Evolutionary conservation across 306 rosid species (phyloP).

Genomic region (Quercus suber): DNA sequence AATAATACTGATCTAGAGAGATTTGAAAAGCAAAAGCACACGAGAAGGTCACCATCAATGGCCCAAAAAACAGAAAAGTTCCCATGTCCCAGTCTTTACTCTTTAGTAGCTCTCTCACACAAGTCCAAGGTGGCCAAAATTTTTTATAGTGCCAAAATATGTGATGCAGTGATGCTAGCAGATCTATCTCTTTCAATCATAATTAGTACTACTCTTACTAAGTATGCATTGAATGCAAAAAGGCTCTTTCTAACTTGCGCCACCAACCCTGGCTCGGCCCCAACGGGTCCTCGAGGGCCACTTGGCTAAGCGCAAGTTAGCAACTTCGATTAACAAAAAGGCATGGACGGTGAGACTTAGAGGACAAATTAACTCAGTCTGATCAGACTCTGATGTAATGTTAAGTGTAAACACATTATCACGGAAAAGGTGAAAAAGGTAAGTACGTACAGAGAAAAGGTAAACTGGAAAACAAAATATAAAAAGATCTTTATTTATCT

Average conservation of each 20-base stretch:
- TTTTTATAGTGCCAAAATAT: background rate
- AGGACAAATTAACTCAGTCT: background rate
- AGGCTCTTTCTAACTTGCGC: background rate
- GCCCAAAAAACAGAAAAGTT: background rate
- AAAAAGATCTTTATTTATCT: no score
- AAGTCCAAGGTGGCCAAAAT: constrained; percentile 6
- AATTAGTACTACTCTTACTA: background rate
- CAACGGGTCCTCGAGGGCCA: background rate
- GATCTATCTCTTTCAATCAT: no score
- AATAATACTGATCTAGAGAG: no score
- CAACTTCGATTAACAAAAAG: background rate
- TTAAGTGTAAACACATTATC: no score
- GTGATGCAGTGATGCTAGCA: background rate
- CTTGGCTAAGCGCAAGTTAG: constrained; percentile 7
- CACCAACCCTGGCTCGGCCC: background rate
- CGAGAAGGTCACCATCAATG: constrained; percentile 14
- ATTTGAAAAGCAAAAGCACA: background rate
- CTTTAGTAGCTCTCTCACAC: background rate
- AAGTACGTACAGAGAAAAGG: no score
- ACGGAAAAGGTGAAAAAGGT: no score
- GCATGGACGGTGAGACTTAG: constrained; percentile 4
- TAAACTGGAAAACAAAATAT: no score
- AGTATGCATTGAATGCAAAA: background rate
- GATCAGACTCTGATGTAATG: no score
- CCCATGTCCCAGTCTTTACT: constrained; percentile 9